Base-by-base conservation (phyloP, 176 grass and related monocot genomes). In the Canna indica region DNA sequence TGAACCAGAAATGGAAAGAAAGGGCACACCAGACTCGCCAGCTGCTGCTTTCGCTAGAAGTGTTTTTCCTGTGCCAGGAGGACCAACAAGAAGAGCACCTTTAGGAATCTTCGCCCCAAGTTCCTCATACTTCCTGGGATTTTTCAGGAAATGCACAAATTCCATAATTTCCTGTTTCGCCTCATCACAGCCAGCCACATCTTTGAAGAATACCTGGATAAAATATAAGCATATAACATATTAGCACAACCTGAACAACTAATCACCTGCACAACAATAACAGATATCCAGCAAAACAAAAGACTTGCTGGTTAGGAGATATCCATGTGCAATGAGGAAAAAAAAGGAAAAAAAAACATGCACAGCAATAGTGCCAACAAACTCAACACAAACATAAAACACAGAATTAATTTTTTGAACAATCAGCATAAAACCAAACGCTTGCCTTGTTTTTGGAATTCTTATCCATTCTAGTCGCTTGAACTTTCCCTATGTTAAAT, bases 101-200 rank as follows among this genome's bases (percentile, higher is more conserved):
- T 84, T 94, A 17, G 90, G 90, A 81, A 88, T 88, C 71, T 86
- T 81, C 36, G 86, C 86, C 69, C 90, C 90, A 29, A 88, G 75
- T 17, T 88, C 86, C 73, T 88, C 78, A 46, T 89, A 94, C 50
- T 89, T 88, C 69, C 81, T 83, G 3, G 85, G 86, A 71, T 86
- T 89, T 61, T 84, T 86, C 61, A 94, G 74, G 65, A 94, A 88
- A 78, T 94, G 83, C 24, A 86, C 90, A 75, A 94, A 86, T 74
- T 94, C 90, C 86, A 88, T 88, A 69, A 94, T 85, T 81, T 94
- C 90, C 82, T 94, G 85, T 75, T 94, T 94, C 59, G 86, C 86
- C 81, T 94, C 85, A 74, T 94, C 90, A 46, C 83, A 86, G 26
- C 90, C 86, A 32, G 90, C 86, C 36, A 94, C 83, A 73, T 94